A percentile compares a stretch with the other conserved stretches of the same genome.
Evolutionary conservation across 495 filamentous ascomycete species (phyloP).

Genomic region (Aspergillus saccharolyticus): DNA sequence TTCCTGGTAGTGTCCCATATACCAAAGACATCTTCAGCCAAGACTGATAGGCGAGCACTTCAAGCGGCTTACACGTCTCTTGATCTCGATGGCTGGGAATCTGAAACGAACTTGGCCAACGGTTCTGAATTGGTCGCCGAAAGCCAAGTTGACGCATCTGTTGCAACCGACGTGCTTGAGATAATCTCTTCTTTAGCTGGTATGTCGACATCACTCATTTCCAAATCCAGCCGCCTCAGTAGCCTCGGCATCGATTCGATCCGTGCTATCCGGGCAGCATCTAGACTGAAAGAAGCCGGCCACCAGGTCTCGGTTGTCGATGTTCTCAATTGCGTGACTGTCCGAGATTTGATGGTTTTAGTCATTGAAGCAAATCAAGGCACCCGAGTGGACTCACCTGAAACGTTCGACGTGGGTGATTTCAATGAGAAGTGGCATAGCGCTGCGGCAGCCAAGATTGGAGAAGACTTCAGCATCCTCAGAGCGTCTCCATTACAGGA

Average conservation of each 20-base stretch:
- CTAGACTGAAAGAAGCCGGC: constrained; percentile 24
- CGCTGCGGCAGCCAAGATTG: constrained; percentile 10
- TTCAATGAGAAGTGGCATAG: constrained; percentile 24
- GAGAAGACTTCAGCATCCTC: constrained; percentile 13
- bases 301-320: constrained; percentile 24
- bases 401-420: constrained; percentile 19
- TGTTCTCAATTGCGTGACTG: constrained; percentile 24
- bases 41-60: constrained; percentile 29
- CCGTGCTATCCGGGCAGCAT: constrained; percentile 27
- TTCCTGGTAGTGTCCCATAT: constrained; percentile 27
- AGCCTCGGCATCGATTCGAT: constrained; percentile 36
- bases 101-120: constrained; percentile 14
- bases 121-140: constrained; percentile 1
- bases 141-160: background rate
- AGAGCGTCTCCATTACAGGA: constrained; percentile 31
- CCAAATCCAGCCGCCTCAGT: constrained; percentile 21
- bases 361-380: constrained; percentile 7
- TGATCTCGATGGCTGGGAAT: constrained; percentile 31
- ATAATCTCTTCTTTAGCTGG: constrained; percentile 23
- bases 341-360: constrained; percentile 22
- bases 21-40: constrained; percentile 31
- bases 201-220: constrained; percentile 20
- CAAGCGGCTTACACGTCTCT: constrained; percentile 23
- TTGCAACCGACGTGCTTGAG: constrained; percentile 16
- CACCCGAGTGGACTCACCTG: background rate